Conservation (phyloP, 805 yeast genomes). For the Schizosaccharomyces pombe region DNA sequence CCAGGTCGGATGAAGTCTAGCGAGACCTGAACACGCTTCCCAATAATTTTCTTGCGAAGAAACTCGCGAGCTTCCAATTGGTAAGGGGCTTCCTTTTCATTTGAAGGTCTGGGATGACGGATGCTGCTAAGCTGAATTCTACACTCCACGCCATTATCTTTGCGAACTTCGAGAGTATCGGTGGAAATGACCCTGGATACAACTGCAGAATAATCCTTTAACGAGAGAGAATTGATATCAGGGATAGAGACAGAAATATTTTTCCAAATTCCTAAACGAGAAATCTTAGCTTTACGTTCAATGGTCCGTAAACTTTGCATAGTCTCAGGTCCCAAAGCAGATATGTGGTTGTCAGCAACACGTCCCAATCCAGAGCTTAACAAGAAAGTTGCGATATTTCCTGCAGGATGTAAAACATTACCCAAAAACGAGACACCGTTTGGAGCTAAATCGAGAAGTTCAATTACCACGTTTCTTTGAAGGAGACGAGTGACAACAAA, state of each 20-base stretch:
- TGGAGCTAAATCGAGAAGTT: conserved; percentile 35
- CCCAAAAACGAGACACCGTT: conserved; percentile 27
- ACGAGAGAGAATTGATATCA: conserved; percentile 12
- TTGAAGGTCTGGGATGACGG: conserved; percentile 48
- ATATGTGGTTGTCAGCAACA: conserved; percentile 61
- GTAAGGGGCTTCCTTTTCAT: conserved; percentile 31
- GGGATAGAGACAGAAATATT: conserved; percentile 13
- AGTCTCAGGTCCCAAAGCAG: conserved; percentile 35
- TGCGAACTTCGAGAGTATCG: conserved; percentile 38
- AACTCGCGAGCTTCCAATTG: conserved; percentile 50
- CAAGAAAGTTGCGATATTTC: conserved; percentile 46
- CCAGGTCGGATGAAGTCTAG: conserved; percentile 44
- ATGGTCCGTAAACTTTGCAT: conserved; percentile 41
- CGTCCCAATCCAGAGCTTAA: conserved; percentile 49
- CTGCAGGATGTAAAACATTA: conserved; percentile 45
- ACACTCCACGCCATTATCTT: conserved; percentile 20
- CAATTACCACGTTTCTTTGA: conserved; percentile 33
- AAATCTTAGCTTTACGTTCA: conserved; percentile 35
- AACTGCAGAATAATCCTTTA: conserved; percentile 27
- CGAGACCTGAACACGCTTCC: conserved; percentile 37
- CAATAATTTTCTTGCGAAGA: conserved; percentile 43
- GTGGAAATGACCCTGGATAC: conserved; percentile 41
- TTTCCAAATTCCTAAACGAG: conserved; percentile 37
- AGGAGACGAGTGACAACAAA: conserved; percentile 42
- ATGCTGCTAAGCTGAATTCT: conserved; percentile 57